A percentile compares a stretch with the other conserved stretches of the same genome.
These are phyloP conservation scores for Phaeophleospora eucalypticola DNA, from an alignment of 2,329 filamentous ascomycete genomes.

Conservation along the genomic window DNA sequence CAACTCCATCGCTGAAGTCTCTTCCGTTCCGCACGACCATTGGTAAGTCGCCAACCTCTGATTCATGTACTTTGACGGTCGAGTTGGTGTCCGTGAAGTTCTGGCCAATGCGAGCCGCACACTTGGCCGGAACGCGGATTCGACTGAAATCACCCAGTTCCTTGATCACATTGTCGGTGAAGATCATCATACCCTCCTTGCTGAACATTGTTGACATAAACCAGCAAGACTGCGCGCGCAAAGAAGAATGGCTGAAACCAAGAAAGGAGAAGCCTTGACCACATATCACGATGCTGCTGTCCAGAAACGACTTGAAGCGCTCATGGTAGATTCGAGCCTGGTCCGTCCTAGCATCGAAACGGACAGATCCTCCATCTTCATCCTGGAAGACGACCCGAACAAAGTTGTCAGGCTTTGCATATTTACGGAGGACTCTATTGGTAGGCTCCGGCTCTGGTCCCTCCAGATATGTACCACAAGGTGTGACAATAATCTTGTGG, in stretches of 20 bases:
- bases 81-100: conserved; percentile 72
- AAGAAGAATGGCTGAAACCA: conserved; percentile 75
- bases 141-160: conserved; percentile 48
- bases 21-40: conserved; percentile 56
- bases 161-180: conserved; percentile 41
- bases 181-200: conserved; percentile 28
- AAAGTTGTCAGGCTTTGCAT: conserved; percentile 59
- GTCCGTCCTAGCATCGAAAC: conserved; percentile 51
- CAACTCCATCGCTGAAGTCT: conserved; percentile 76
- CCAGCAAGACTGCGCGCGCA: conserved; percentile 69
- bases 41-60: conserved; percentile 36
- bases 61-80: conserved; percentile 49
- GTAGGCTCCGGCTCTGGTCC: conserved; percentile 57
- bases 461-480: conserved; percentile 39
- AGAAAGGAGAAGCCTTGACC: conserved; percentile 63
- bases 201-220: conserved; percentile 51
- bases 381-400: conserved; percentile 69
- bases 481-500: conserved; percentile 37
- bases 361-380: conserved; percentile 64
- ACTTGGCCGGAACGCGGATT: conserved; percentile 55
- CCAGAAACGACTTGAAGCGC: conserved; percentile 60
- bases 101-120: conserved; percentile 57
- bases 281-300: conserved; percentile 58
- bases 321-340: conserved; percentile 50
- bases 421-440: conserved; percentile 68